Base-by-base conservation (phyloP, 2,329 filamentous ascomycete species). In the Trichoderma oligosporum region DNA sequence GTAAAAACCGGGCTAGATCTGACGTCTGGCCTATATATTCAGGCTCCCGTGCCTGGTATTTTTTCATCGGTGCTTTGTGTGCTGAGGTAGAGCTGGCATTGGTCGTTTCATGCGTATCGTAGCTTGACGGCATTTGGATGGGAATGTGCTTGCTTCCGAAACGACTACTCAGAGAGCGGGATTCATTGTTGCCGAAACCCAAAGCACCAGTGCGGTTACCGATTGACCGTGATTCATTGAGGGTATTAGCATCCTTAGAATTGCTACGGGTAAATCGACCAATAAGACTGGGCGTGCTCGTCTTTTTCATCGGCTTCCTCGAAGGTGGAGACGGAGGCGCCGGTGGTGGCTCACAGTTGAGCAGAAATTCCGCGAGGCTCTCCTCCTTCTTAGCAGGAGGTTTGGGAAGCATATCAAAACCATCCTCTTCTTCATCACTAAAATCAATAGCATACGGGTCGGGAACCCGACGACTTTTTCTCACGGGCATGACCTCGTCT, bases 401-500 rank as follows among this genome's bases (percentile, higher is more conserved):
- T 57, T 74, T 67, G 67, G 74, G 64, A 35, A 71, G 65, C 27
- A 83, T 61, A 20, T 66, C 75, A 5, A 84, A 80, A 16, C 82
- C 77, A 1, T 85, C 79, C 12, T 83, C 80, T 7, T 85, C 78
- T 4, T 85, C 85, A 83, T 90, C 87, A 64, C 86, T 88, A 27
- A 85, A 77, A 67, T 97, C 92, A 61, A 97, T 90, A n/a, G 91
- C 90, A 63, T 97, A 97, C 0, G 93, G 94, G 66, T 99, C 94
- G 57, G 83, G 88, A 51, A 91, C 84, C 25, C 90, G 85, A 44
- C 87, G 83, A 42, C 87, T 89, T 67, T 89, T 96, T 54, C 88
- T 83, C 64, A 83, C 82, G 4, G 89, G 87, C 68, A 85, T 80
- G 9, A 29, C 78, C 47, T 81, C 76, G 1, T 78, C 78, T 2